Base-by-base conservation (phyloP, 768 basidiomycete species). In the Auriscalpium vulgare region DNA sequence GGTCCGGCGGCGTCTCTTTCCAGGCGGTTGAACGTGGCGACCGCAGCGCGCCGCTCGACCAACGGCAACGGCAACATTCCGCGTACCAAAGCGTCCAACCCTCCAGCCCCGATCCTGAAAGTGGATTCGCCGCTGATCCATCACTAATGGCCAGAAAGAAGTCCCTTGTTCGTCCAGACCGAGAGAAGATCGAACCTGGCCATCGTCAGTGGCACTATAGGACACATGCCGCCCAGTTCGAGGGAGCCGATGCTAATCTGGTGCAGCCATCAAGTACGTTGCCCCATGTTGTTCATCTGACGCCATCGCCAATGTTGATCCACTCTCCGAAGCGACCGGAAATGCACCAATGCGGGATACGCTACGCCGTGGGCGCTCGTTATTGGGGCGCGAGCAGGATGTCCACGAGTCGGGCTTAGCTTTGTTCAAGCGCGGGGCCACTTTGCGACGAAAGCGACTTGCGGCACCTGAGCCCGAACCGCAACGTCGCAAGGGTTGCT, bases 191-290 rank as follows among this genome's bases (percentile, higher is more conserved):
- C 63, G 94, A 97, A 65, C 93, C 94, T 10, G 84, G 84, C 44
- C 93, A 97, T 75, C 81, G 93, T 50, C 85, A 94, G 65, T 98
- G 87, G 86, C 88, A 97, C 72, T 98, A 98, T 72, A 84, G 91
- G 53, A 83, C 78, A 56, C 93, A 90, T 71, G 91, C 91, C 17
- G 87, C 87, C 21, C 82, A 85, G 67, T 73, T 89, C 66, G 83
- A 85, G 69, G 76, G 85, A 55, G 84, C 88, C 65, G 78, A 82
- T n/a, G 73, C 73, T 37, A 78, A 78, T 43, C 76, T 90, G 7
- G 90, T 93, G 11, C 75, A 84, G 68, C 88, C 93, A 29, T 94
- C 91, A 46, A 80, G 93, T 95, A 66, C 63, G 91, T 83, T 53
- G n/a, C 43, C 50, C 53, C 59, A 19, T 58, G 43, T 29, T 60